Evolutionary conservation across 2,329 filamentous ascomycete genomes (phyloP).

Genomic region (Fonsecaea pugnacius): DNA sequence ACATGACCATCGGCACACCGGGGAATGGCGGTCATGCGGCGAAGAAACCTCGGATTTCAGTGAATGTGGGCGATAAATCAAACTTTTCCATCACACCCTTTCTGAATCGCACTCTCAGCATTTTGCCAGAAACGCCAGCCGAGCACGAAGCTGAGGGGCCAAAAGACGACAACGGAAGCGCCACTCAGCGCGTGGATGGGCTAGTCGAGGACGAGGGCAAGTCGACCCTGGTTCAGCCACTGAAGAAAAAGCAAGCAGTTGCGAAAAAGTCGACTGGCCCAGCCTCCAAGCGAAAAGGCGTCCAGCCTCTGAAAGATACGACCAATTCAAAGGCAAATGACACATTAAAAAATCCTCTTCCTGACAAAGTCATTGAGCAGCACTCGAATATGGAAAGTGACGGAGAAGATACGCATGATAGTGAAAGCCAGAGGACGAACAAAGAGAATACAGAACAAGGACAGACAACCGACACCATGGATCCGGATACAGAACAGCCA

Average conservation of each 20-base stretch:
- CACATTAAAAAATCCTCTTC: conserved; percentile 35
- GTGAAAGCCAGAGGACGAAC: conserved; percentile 13
- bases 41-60: conserved; percentile 65
- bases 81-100: conserved; percentile 94
- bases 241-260: conserved; percentile 20
- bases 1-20: conserved; percentile 57
- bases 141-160: conserved; percentile 37
- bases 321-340: conserved; percentile 47
- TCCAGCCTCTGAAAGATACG: conserved; percentile 44
- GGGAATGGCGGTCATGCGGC: conserved; percentile 50
- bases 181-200: conserved; percentile 22
- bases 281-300: conserved; percentile 17
- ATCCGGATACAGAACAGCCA: conserved; percentile 37
- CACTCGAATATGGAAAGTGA: conserved; percentile 26
- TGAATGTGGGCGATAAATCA: conserved; percentile 79
- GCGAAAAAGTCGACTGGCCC: conserved; percentile 10
- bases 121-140: conserved; percentile 53
- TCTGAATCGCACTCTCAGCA: conserved; percentile 72
- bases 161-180: conserved; percentile 36
- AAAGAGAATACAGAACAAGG: conserved; percentile 26
- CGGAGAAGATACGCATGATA: conserved; percentile 6
- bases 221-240: conserved; percentile 12
- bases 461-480: conserved; percentile 34
- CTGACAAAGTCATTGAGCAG: conserved; percentile 40
- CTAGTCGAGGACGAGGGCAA: conserved; percentile 24